Base-by-base conservation (phyloP, 805 yeast species). In the Brettanomyces anomalus region DNA sequence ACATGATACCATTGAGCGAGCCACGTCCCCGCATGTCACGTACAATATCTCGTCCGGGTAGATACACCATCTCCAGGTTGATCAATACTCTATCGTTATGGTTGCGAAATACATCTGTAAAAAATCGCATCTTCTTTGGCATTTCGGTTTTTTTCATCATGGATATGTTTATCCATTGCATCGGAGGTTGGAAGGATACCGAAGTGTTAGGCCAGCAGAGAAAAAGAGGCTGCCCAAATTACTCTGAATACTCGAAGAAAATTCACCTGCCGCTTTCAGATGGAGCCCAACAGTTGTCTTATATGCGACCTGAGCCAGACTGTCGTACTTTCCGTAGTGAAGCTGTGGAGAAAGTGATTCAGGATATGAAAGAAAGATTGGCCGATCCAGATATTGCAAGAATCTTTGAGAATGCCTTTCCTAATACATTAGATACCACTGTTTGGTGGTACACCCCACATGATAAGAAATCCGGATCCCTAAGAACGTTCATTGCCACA, bases 371-470 rank as follows among this genome's bases (percentile, higher is more conserved):
- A 39, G 40, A 41, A 11, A 67, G 71, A 48, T 64, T 85, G 16
- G 56, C 58, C 31, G 81, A 80, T 56, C 72, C 72, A 0, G 96
- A 87, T 57, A 61, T 88, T 41, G 83, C 82, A 3, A 64, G 90
- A 40, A 60, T 87, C 44, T 72, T 87, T 51, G 95, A 87, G 54
- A 87, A 87, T 57, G 71, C 90, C 36, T 71, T 86, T 45, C 96
- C 96, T 5, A 87, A 87, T 57, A 87, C 96, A 0, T 63, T 87
- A 42, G 96, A 87, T 54, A 87, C 96, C 1, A 86, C 96, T 0
- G 76, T 87, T 39, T 66, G 84, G 42, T 87, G 87, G 85, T 86
- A 81, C 58, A 49, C 55, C 3, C 41, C 48, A 17, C 40, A 49
- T 15, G 46, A 39, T 11, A 36, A 49, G 45, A 19, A 51, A 43